Conservation (phyloP, 768 basidiomycete genomes). For the Pluteus cervinus region DNA sequence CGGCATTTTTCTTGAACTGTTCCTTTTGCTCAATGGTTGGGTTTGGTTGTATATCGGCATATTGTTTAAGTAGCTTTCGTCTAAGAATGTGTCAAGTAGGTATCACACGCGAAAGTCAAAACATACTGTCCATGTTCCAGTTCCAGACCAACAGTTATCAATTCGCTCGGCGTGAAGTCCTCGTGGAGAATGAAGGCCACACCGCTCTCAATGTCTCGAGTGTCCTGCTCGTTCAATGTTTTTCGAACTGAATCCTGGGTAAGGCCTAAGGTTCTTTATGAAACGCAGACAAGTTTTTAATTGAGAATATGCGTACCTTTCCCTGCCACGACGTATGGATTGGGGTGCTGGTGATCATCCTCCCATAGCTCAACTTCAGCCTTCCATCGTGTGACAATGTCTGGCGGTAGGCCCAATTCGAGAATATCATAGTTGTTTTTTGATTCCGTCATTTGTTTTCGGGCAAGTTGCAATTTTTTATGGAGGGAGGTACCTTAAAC, state of each 20-base stretch:
- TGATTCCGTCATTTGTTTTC: conserved; percentile 2
- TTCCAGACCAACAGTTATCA: conserved; percentile 12
- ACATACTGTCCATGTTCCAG: conserved; percentile 18
- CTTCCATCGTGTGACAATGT: conserved; percentile 9
- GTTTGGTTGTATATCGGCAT: conserved; percentile 6
- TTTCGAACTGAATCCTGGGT: background rate
- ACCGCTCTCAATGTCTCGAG: background rate
- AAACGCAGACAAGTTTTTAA: too few species aligned
- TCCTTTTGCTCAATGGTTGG: conserved; percentile 17
- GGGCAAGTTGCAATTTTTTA: conserved; percentile 6
- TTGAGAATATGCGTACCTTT: conserved; percentile 9
- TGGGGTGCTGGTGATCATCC: conserved; percentile 10
- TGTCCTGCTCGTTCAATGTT: background rate
- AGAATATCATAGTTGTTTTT: conserved; percentile 7
- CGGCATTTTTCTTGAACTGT: conserved; percentile 21
- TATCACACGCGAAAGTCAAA: background rate
- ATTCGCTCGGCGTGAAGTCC: conserved; percentile 8
- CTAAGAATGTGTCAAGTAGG: background rate
- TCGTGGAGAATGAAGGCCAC: too few species aligned
- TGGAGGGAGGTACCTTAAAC: conserved; percentile 4
- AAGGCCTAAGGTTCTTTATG: too few species aligned
- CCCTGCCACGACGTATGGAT: conserved; percentile 14
- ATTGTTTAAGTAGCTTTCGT: conserved; percentile 14
- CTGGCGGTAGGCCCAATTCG: conserved; percentile 6
- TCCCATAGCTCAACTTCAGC: conserved; percentile 16